Conservation (phyloP, 1,284 basidiomycete genomes). For the Puccinia sorghi region DNA sequence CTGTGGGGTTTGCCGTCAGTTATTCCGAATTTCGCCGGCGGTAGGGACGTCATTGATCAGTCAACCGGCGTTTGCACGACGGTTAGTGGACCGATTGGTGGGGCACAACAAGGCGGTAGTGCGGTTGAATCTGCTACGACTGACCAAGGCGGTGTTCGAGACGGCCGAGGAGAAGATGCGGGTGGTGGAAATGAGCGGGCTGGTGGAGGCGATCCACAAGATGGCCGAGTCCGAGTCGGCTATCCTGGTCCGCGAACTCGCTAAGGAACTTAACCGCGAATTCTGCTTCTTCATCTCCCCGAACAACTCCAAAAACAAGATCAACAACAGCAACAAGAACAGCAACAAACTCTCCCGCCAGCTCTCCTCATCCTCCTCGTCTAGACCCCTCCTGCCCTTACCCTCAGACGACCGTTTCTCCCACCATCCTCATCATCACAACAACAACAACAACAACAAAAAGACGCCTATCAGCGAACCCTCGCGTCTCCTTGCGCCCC, state of each 20-base stretch:
- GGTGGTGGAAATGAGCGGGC: slow-evolving; percentile 74
- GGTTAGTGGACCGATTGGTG: slow-evolving; percentile 79
- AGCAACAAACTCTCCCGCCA: not conserved
- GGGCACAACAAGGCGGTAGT: slow-evolving; percentile 75
- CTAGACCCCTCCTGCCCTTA: too few relatives aligned
- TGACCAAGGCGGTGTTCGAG: slow-evolving; percentile 82
- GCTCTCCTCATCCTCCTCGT: not conserved
- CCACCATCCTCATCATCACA: not conserved
- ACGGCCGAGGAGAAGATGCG: slow-evolving; percentile 79
- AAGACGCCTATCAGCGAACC: not conserved
- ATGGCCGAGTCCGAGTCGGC: slow-evolving; percentile 80
- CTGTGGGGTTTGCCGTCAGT: slow-evolving; percentile 60
- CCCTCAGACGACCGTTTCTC: not conserved
- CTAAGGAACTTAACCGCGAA: slow-evolving; percentile 67
- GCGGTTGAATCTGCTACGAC: slow-evolving; percentile 80
- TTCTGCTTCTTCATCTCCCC: slow-evolving; percentile 1
- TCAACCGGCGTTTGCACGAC: slow-evolving; percentile 78
- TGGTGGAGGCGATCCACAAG: slow-evolving; percentile 73
- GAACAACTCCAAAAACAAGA: slow-evolving; percentile 1
- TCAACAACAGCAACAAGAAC: too few relatives aligned
- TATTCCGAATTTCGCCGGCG: slow-evolving; percentile 74
- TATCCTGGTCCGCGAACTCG: slow-evolving; percentile 82
- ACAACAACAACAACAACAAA: not conserved
- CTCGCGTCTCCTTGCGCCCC: not conserved
- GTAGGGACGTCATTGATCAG: slow-evolving; percentile 73